Base-by-base conservation (phyloP, 1,139 yeast species). In the Fermentozyma sake region DNA sequence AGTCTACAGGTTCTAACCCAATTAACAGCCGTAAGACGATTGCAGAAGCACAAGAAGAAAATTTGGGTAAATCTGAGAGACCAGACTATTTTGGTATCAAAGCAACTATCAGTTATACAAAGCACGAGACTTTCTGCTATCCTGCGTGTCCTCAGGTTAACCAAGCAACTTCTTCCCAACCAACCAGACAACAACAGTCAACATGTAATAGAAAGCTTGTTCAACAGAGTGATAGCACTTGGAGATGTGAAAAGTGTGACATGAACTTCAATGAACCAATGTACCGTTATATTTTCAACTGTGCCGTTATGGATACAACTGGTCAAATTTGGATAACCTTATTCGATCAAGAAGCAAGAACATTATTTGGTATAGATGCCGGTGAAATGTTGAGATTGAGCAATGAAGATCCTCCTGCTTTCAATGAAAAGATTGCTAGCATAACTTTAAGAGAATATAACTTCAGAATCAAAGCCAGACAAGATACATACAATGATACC, bases 191-290 rank as follows among this genome's bases (percentile, higher is more conserved):
- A 21, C 47, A 39, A 21, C 32, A 41, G 3, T 46, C 44, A 26
- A 74, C 73, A 23, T 91, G 98, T 66, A 81, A 80, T 52, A 79
- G 87, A 49, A 93, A 93, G 58, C 85, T 87, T 19, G 58, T 80
- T 25, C 81, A 82, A 47, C 79, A 74, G 32, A 66, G 74, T 21
- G 85, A 80, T 52, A 84, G 79, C 12, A 64, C 78, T 14, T 91
- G 95, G 95, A 76, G 95, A 55, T 93, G 99, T 64, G 97, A 87
- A 52, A 82, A 81, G 54, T 89, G 97, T 69, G 81, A 85, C 45
- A 62, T 72, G 32, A 72, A 72, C 32, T 79, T 75, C 47, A 65
- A 71, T 3, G 69, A 67, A 33, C 96, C 98, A 17, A 65, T 70
- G 27, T 79, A 83, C 59, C 74, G 97, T 51, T 93, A 83, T 45